Evolutionary conservation across 2,329 filamentous ascomycete species (phyloP), one percentile per base, ranked within the genome.

Genomic region (Coniochaeta sp.): DNA sequence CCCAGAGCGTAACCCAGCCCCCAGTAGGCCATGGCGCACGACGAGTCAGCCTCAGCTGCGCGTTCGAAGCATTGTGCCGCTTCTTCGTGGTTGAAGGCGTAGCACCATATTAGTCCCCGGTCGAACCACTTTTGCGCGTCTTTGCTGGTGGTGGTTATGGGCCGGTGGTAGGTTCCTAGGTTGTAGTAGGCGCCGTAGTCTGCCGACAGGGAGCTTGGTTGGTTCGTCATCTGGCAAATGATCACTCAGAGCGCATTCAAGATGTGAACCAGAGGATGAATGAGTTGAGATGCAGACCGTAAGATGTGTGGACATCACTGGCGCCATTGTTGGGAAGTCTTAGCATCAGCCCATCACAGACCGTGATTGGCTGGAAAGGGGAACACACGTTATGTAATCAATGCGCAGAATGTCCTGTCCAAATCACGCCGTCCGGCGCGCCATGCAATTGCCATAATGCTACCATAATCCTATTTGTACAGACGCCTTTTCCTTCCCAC

Each of bases 81-180:
- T 63, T 90, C 87, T 57, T 86, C 83, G 61, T 90, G 86, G 62
- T 91, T 89, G 71, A 91, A 91, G 20, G 73, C 84, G 64, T 86
- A 91, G 40, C 74, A 77, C 87, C 87, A 91, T 20, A 83, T 72
- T n/a, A 91, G 69, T 2, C 85, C 87, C 3, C 85, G 80, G 62
- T 86, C 74, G 63, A 88, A 89, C 87, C 87, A 91, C 6, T 58
- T 69, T 60, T 87, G 81, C 1, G 82, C 75, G 45, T 74, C 70
- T 3, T 62, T 40, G 58, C 63, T 80, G 14, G 58, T 64, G 1
- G 83, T 82, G 31, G 68, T 82, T 45, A 89, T 70, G 3, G 68
- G 59, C n/a, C 80, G 77, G 28, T 71, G 67, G 61, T 79, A 83
- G 0, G 69, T 62, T 52, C 86, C 86, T 1, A 89, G 77, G 57